Base-by-base conservation (phyloP, 2,329 filamentous ascomycete species). In the Sodiomyces alkalinus region DNA sequence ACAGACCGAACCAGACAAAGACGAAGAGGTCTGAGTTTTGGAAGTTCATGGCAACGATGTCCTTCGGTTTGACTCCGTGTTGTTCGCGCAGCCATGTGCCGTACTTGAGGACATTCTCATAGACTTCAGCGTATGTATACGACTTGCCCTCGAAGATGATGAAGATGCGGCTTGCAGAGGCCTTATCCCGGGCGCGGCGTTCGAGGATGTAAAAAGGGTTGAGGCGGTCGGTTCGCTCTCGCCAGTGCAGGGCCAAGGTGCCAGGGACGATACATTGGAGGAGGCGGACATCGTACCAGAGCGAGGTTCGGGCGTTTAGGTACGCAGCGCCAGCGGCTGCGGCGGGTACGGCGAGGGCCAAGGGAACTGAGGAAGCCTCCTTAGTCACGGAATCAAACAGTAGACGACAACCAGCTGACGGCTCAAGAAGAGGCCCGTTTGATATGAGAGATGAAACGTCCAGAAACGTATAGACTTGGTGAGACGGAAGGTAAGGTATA, bases 11-110 rank as follows among this genome's bases (percentile, higher is more conserved):
- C 63, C 75, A 70, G 7, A 92, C 37, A 46, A 86, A 80, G 17
- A 87, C 44, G 43, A 83, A 87, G 3, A 66, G 64, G n/a, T 82
- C 73, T 22, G 73, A 80, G 47, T 92, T 93, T 52, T 79, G 75
- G 39, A 81, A 80, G 48, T 90, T 67, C 40, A 92, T 63, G 7
- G 80, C 82, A 12, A 92, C 77, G 19, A 92, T 71, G 29, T 92
- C 80, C 24, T 68, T 70, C 16, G 72, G 67, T 39, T 74, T 64
- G 26, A 92, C 60, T 17, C 62, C 61, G 29, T 75, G 64, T 7
- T 55, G 62, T 2, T 64, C 62, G 47, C 74, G 74, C 30, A 92
- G 55, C 78, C 80, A 92, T 29, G 67, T 60, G 17, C 80, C 82
- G 44, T 86, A 81, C 33, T 73, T 73, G 22, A 92, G 56, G 2